Conservation (phyloP, 768 basidiomycete genomes). For the Tephrocybe sp. region DNA sequence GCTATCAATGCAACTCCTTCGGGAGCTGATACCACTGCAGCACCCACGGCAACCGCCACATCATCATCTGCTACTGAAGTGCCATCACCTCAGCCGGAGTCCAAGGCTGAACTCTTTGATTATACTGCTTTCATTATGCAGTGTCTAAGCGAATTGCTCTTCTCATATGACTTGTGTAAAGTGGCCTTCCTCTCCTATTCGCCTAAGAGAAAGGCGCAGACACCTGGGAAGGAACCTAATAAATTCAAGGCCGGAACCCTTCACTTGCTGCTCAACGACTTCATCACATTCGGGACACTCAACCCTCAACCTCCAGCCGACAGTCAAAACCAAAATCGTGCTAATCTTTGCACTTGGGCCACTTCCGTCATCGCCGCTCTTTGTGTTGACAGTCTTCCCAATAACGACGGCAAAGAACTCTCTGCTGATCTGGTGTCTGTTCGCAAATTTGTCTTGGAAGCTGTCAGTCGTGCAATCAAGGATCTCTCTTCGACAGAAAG, state of each 20-base stretch:
- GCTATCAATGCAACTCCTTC: constrained; percentile 29
- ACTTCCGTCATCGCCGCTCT: constrained; percentile 89
- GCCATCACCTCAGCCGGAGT: constrained; percentile 2
- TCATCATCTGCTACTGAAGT: constrained; percentile 1
- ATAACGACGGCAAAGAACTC: constrained; percentile 71
- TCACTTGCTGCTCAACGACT: constrained; percentile 78
- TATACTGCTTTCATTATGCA: constrained; percentile 88
- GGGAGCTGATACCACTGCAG: background rate
- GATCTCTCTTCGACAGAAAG: constrained; percentile 61
- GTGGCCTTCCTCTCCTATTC: constrained; percentile 79
- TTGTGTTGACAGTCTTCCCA: constrained; percentile 79
- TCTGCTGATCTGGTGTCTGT: constrained; percentile 79
- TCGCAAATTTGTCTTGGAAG: constrained; percentile 90
- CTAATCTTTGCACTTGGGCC: constrained; percentile 77
- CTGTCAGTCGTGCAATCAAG: constrained; percentile 82
- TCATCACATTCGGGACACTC: constrained; percentile 76
- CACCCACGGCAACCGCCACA: background rate
- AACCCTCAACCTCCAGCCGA: constrained; percentile 60
- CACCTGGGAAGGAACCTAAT: constrained; percentile 60
- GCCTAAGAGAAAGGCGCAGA: constrained; percentile 59
- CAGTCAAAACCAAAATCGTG: constrained; percentile 50
- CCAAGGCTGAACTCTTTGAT: constrained; percentile 31
- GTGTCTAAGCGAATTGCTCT: constrained; percentile 85
- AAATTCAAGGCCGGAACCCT: constrained; percentile 68
- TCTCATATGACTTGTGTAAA: constrained; percentile 93